These are phyloP conservation scores for Beauveria rudraprayagi DNA, from an alignment of 2,329 filamentous ascomycete species.

Conservation along the genomic window DNA sequence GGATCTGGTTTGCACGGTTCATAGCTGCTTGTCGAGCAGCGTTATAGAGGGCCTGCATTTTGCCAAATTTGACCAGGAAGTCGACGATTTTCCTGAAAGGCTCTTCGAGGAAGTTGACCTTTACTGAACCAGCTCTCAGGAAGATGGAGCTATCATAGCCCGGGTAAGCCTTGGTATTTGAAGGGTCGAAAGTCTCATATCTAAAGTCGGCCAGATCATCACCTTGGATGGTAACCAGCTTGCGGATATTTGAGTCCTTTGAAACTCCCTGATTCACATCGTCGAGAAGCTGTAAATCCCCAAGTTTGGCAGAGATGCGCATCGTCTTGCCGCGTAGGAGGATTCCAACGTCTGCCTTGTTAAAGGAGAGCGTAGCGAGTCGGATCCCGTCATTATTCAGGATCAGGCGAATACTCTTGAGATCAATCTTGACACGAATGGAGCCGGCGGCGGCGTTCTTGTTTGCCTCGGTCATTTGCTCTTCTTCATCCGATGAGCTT, in stretches of 20 bases:
- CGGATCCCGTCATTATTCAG: slow-evolving; percentile 97
- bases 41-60: slow-evolving; percentile 99
- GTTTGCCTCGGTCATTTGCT: slow-evolving; percentile 26
- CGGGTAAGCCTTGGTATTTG: slow-evolving; percentile 64
- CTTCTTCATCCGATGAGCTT: slow-evolving; percentile 31
- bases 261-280: slow-evolving; percentile 89
- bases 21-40: slow-evolving; percentile 90
- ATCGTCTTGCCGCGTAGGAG: slow-evolving; percentile 81
- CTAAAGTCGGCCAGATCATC: slow-evolving; percentile 94
- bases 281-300: slow-evolving; percentile 81
- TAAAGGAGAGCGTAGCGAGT: slow-evolving; percentile 84
- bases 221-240: slow-evolving; percentile 89
- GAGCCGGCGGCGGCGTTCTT: slow-evolving; percentile 50
- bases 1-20: slow-evolving; percentile 85
- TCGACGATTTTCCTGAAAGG: slow-evolving; percentile 97
- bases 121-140: slow-evolving; percentile 86
- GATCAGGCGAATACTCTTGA: slow-evolving; percentile 89
- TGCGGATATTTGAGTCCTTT: slow-evolving; percentile 69
- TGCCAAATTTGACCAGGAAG: slow-evolving; percentile 96
- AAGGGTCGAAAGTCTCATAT: slow-evolving; percentile 87
- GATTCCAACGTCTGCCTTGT: slow-evolving; percentile 83
- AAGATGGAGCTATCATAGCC: slow-evolving; percentile 92
- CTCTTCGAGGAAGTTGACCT: slow-evolving; percentile 94
- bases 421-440: slow-evolving; percentile 84
- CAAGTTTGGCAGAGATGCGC: slow-evolving; percentile 78